Percentiles rank a stretch among this genome's conserved stretches.
These are phyloP conservation scores for Penicillium fimorum DNA, from an alignment of 495 filamentous ascomycete species.

Conservation along the genomic window DNA sequence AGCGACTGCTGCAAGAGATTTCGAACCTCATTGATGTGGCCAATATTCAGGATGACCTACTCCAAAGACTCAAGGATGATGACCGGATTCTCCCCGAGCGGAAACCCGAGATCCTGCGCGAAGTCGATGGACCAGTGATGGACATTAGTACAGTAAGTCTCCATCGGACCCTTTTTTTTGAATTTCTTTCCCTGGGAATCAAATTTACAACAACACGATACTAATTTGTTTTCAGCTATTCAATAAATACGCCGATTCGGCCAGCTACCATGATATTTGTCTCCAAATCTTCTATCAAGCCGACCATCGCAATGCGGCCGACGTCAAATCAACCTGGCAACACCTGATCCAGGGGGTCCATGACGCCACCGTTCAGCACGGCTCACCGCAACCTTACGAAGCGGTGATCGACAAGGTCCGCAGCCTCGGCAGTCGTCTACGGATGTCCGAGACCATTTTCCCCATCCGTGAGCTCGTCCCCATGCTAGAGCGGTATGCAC, in stretches of 20 bases:
- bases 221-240: slow-evolving; percentile 62
- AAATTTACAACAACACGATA: not conserved
- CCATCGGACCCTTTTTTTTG: not conserved
- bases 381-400: slow-evolving; percentile 70
- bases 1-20: slow-evolving; percentile 75
- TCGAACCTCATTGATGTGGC: slow-evolving; percentile 87
- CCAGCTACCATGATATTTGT: slow-evolving; percentile 86
- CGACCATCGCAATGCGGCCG: slow-evolving; percentile 78
- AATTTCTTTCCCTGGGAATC: not conserved
- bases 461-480: slow-evolving; percentile 63
- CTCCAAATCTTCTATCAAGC: slow-evolving; percentile 85
- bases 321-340: slow-evolving; percentile 82
- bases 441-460: slow-evolving; percentile 77
- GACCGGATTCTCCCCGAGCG: slow-evolving; percentile 59
- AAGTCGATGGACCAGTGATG: slow-evolving; percentile 72
- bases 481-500: slow-evolving; percentile 73
- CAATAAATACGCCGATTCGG: slow-evolving; percentile 85
- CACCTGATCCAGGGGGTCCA: slow-evolving; percentile 72
- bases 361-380: slow-evolving; percentile 53
- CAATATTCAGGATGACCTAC: slow-evolving; percentile 88
- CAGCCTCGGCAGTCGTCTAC: slow-evolving; percentile 72
- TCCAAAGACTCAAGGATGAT: slow-evolving; percentile 76
- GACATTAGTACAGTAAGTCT: slow-evolving; percentile 68
- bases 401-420: slow-evolving; percentile 70
- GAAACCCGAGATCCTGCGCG: slow-evolving; percentile 56